Conservation (phyloP, 305 asterid species). For the Nicotiana rustica region DNA sequence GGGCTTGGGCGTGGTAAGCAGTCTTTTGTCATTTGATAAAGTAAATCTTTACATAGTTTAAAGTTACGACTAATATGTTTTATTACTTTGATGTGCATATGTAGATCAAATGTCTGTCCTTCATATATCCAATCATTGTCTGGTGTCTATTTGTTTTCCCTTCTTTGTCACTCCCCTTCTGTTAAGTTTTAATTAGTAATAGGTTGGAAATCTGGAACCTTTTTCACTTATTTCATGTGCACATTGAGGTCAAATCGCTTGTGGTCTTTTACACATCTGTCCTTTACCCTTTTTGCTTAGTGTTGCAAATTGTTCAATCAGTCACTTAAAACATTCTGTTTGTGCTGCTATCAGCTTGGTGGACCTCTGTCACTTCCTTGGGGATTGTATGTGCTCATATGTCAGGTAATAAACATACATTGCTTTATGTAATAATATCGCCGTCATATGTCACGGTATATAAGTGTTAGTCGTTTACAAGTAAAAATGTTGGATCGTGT, state of each 20-base stretch:
- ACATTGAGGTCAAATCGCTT: background rate
- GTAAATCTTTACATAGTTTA: background rate
- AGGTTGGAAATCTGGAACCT: background rate
- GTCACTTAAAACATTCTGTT: constrained; percentile 27
- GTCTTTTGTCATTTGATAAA: constrained; percentile 25
- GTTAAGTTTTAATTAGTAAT: background rate
- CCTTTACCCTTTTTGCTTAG: background rate
- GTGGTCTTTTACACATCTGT: background rate
- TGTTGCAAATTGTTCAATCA: background rate
- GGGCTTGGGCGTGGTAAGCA: constrained; percentile 84
- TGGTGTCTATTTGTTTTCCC: background rate
- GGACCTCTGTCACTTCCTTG: constrained; percentile 98
- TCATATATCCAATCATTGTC: constrained; percentile 20
- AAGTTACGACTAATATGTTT: constrained; percentile 10
- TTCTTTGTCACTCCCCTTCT: background rate
- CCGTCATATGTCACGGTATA: background rate
- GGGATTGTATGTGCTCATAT: constrained; percentile 94
- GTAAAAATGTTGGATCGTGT: constrained; percentile 1
- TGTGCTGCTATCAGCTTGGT: constrained; percentile 67
- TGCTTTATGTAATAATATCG: background rate
- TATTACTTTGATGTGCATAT: background rate
- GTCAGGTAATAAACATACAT: constrained; percentile 66
- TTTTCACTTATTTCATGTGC: background rate
- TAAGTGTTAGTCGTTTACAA: background rate
- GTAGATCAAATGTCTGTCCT: constrained; percentile 1